These are phyloP conservation scores for Elaeagnus macrophylla DNA, from an alignment of 306 rosid genomes.

Conservation along the genomic window DNA sequence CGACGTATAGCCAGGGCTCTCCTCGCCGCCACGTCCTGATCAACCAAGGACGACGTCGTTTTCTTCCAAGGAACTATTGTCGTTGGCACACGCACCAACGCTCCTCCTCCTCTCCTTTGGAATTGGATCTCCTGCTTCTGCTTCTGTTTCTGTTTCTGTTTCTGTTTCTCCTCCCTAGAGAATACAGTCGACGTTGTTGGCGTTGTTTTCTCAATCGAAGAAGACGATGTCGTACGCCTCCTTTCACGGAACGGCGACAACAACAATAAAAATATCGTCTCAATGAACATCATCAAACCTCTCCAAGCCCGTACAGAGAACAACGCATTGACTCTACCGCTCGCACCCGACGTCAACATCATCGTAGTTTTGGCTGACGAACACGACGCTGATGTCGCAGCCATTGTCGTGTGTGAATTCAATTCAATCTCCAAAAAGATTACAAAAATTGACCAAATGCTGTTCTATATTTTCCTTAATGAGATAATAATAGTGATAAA, in stretches of 20 bases:
- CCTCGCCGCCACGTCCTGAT: constrained; percentile 44
- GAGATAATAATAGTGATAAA: too few relatives aligned
- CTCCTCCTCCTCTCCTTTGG: constrained; percentile 18
- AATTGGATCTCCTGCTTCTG: constrained; percentile 24
- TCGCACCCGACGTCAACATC: constrained; percentile 66
- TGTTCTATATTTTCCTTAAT: too few relatives aligned
- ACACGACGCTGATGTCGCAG: too few relatives aligned
- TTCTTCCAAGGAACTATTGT: constrained; percentile 49
- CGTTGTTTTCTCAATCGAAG: neutral
- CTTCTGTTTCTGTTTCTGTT: constrained; percentile 10
- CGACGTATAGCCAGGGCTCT: constrained; percentile 60
- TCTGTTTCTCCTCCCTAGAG: too few relatives aligned
- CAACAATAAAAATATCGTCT: constrained; percentile 40
- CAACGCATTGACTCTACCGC: constrained; percentile 50
- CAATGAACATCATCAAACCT: constrained; percentile 42
- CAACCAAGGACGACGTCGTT: constrained; percentile 21
- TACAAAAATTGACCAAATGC: too few relatives aligned
- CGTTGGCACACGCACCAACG: constrained; percentile 45
- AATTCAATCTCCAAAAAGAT: too few relatives aligned
- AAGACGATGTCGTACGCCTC: constrained; percentile 25
- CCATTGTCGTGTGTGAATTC: too few relatives aligned
- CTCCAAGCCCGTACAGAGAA: constrained; percentile 44
- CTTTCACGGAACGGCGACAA: constrained; percentile 57
- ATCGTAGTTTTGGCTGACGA: constrained; percentile 16
- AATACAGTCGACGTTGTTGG: too few relatives aligned